Evolutionary conservation across 1,284 basidiomycete genomes (phyloP).

Genomic region (Stygiomarasmius scandens): DNA sequence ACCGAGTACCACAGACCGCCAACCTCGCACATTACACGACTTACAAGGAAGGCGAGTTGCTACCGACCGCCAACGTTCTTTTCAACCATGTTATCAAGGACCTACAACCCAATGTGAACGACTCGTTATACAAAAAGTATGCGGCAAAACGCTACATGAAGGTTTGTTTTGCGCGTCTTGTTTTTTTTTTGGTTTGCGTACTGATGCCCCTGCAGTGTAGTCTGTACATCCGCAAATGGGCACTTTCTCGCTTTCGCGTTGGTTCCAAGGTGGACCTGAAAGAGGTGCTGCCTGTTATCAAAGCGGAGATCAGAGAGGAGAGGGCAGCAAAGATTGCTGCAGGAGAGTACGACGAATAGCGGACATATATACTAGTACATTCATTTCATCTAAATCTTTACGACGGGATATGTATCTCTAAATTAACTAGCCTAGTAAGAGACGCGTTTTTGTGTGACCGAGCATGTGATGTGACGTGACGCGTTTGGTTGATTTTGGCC

Average conservation of each 20-base stretch:
- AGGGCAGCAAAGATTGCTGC: conserved; percentile 1
- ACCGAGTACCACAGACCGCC: conserved; percentile 30
- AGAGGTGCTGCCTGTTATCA: conserved; percentile 50
- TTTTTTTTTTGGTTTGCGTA: neutral
- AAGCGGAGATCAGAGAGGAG: conserved; percentile 37
- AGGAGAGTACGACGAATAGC: too few relatives aligned
- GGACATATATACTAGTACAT: too few relatives aligned
- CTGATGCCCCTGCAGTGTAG: conserved; percentile 46
- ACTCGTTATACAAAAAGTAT: conserved; percentile 81
- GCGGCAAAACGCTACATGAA: conserved; percentile 82
- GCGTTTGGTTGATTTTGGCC: neutral
- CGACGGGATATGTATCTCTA: too few relatives aligned
- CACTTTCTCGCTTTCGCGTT: conserved; percentile 57
- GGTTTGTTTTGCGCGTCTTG: conserved; percentile 40
- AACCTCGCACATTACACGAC: conserved; percentile 87
- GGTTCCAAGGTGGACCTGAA: conserved; percentile 46
- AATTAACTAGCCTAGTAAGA: too few relatives aligned
- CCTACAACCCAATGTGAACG: conserved; percentile 41
- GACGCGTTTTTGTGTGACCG: too few relatives aligned
- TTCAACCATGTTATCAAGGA: conserved; percentile 79
- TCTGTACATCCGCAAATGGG: conserved; percentile 62
- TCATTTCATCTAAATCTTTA: too few relatives aligned
- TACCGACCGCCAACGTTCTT: conserved; percentile 88
- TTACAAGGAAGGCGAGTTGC: conserved; percentile 80
- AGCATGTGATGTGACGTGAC: neutral